These are phyloP conservation scores for Lippia alba DNA, from an alignment of 305 asterid genomes.

Conservation along the genomic window DNA sequence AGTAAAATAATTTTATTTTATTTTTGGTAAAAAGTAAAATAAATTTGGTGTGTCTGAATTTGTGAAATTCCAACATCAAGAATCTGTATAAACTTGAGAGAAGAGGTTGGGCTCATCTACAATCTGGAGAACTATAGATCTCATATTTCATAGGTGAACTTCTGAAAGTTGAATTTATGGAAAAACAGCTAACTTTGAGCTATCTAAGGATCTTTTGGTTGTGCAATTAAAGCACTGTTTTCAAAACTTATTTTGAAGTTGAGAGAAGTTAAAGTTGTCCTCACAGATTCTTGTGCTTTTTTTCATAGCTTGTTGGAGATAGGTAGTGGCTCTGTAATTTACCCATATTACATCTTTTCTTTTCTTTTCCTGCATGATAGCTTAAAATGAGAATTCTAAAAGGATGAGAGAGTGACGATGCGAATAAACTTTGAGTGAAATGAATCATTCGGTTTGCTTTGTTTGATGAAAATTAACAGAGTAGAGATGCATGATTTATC, in stretches of 20 bases:
- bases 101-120: conserved; percentile 17
- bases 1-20: neutral
- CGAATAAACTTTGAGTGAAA: neutral
- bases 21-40: too few relatives aligned
- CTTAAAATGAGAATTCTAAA: too few relatives aligned
- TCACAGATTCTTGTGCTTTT: conserved; percentile 11
- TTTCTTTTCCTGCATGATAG: too few relatives aligned
- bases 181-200: neutral
- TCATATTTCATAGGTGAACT: conserved; percentile 18
- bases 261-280: conserved; percentile 27
- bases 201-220: neutral
- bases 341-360: neutral
- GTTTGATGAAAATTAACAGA: neutral
- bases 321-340: neutral
- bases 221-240: neutral
- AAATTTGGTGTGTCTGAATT: neutral
- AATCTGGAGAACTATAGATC: conserved; percentile 31
- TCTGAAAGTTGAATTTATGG: conserved; percentile 14
- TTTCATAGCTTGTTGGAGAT: conserved; percentile 17
- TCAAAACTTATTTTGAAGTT: conserved; percentile 7
- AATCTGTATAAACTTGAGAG: neutral
- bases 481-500: neutral
- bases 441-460: too few relatives aligned
- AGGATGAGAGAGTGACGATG: neutral
- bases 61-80: neutral